Evolutionary conservation across 2,329 filamentous ascomycete genomes (phyloP).

Genomic region (Sordariomycetes sp.): DNA sequence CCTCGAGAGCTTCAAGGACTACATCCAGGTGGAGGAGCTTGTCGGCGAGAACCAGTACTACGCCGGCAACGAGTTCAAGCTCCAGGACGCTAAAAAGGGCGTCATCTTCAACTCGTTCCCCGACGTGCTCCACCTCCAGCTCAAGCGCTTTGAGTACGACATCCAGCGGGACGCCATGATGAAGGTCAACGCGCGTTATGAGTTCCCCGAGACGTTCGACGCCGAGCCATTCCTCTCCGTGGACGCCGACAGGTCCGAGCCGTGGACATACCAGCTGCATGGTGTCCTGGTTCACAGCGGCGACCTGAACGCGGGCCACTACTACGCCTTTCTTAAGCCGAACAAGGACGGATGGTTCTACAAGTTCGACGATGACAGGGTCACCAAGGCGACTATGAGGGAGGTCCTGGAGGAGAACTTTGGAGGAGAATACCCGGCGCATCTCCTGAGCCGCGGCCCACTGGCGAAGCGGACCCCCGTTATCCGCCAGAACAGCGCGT

Average conservation of each 20-base stretch:
- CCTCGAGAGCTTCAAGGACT: slow-evolving; percentile 90
- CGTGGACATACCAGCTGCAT: slow-evolving; percentile 86
- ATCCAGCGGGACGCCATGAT: slow-evolving; percentile 94
- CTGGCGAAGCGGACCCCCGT: slow-evolving; percentile 43
- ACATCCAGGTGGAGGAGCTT: slow-evolving; percentile 91
- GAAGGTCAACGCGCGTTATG: slow-evolving; percentile 92
- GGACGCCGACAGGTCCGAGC: slow-evolving; percentile 73
- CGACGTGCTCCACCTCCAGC: slow-evolving; percentile 82
- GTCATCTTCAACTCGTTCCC: slow-evolving; percentile 96
- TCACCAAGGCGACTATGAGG: slow-evolving; percentile 82
- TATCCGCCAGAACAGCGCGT: slow-evolving; percentile 69
- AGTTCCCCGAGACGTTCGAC: slow-evolving; percentile 75
- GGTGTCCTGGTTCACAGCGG: slow-evolving; percentile 94
- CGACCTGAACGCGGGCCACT: slow-evolving; percentile 93
- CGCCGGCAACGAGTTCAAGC: slow-evolving; percentile 74
- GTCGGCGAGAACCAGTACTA: slow-evolving; percentile 98
- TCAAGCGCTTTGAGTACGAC: slow-evolving; percentile 98
- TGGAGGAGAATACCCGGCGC: slow-evolving; percentile 68
- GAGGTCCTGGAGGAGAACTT: slow-evolving; percentile 96
- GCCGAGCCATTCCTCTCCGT: slow-evolving; percentile 78
- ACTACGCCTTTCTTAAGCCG: slow-evolving; percentile 94
- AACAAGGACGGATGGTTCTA: slow-evolving; percentile 90
- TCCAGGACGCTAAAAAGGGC: slow-evolving; percentile 94
- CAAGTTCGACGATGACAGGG: slow-evolving; percentile 93
- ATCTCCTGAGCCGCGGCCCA: slow-evolving; percentile 29